Evolutionary conservation across 2,329 filamentous ascomycete genomes (phyloP).

Genomic region (Fusarium palustre): DNA sequence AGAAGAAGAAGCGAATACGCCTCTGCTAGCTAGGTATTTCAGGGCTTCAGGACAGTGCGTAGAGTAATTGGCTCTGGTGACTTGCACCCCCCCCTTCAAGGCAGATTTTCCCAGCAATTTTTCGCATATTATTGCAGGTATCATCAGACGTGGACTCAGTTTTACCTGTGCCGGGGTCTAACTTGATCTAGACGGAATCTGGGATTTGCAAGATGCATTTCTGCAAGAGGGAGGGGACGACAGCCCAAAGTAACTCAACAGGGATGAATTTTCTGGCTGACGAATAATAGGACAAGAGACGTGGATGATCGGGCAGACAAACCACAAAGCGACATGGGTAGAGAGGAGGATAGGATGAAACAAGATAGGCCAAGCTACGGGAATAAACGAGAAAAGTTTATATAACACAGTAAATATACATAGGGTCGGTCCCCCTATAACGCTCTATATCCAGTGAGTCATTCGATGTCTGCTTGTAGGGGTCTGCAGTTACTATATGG

Average conservation of each 20-base stretch:
- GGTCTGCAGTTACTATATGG: not conserved
- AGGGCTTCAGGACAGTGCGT: conserved; percentile 26
- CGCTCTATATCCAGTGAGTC: conserved; percentile 3
- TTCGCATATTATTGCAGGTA: conserved; percentile 4
- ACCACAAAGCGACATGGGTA: not conserved
- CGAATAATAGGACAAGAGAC: not conserved
- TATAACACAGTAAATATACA: conserved; percentile 9
- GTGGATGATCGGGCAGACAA: not conserved
- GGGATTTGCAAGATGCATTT: conserved; percentile 18
- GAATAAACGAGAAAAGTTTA: not conserved
- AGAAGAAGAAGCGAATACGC: conserved; percentile 14
- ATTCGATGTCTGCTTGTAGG: not conserved
- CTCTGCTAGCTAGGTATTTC: not conserved
- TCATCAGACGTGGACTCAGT: conserved; percentile 18
- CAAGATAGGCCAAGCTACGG: not conserved
- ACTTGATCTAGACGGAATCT: conserved; percentile 8
- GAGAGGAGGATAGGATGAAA: too few species aligned
- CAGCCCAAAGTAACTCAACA: not conserved
- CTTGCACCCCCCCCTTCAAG: conserved; percentile 25
- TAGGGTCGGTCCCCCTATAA: not conserved
- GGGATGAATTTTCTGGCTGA: conserved; percentile 5
- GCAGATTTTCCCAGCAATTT: not conserved
- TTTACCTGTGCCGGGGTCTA: conserved; percentile 24
- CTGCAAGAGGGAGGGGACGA: conserved; percentile 6
- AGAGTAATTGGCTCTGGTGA: conserved; percentile 13